A percentile compares a stretch with the other conserved stretches of the same genome.
These are phyloP conservation scores for Tuber calosporum DNA, from an alignment of 495 filamentous ascomycete genomes.

Conservation along the genomic window DNA sequence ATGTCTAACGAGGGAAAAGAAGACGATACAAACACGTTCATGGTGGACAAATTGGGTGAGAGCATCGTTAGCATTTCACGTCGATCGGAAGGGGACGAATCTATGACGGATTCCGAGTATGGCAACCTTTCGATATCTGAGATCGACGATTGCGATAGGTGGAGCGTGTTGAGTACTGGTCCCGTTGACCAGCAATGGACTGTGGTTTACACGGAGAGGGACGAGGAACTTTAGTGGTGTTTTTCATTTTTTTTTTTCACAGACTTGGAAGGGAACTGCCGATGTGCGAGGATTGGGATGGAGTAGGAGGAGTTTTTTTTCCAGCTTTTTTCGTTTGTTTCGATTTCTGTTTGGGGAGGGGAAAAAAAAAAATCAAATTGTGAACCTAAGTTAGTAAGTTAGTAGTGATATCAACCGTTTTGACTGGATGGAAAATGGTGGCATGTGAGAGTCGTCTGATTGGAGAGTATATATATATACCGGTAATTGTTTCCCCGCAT, in stretches of 20 bases:
- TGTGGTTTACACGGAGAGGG: constrained; percentile 38
- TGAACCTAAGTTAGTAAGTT: neutral
- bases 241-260: neutral
- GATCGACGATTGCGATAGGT: constrained; percentile 40
- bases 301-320: constrained; percentile 2
- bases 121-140: constrained; percentile 33
- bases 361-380: constrained; percentile 6
- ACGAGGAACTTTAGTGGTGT: constrained; percentile 16
- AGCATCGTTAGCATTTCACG: constrained; percentile 31
- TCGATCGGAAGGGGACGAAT: constrained; percentile 20
- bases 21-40: constrained; percentile 27
- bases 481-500: neutral
- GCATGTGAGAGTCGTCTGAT: neutral
- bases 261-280: neutral
- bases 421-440: neutral
- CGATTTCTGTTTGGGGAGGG: neutral
- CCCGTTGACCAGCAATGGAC: constrained; percentile 41
- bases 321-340: neutral
- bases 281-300: neutral
- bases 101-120: constrained; percentile 34
- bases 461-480: neutral
- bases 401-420: neutral
- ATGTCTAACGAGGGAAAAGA: constrained; percentile 10
- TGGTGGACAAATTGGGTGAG: constrained; percentile 20
- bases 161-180: constrained; percentile 40